Evolutionary conservation across 1,284 basidiomycete genomes (phyloP).

Genomic region (Ustilago xerochloae): DNA sequence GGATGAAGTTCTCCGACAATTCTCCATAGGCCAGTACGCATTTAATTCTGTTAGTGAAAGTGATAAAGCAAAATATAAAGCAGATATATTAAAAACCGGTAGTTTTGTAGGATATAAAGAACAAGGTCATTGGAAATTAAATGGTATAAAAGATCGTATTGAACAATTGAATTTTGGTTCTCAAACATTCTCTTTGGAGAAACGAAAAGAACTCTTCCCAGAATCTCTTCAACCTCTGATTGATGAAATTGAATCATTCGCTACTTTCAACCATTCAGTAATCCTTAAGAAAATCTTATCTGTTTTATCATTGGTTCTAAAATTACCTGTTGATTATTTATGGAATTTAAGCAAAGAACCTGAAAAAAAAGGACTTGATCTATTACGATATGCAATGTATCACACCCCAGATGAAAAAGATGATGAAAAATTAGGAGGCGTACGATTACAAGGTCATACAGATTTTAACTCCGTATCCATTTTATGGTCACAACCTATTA

Average conservation of each 20-base stretch:
- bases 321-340: conserved; percentile 70
- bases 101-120: conserved; percentile 70
- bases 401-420: conserved; percentile 68
- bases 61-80: conserved; percentile 63
- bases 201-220: conserved; percentile 51
- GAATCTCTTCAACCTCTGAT: conserved; percentile 51
- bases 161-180: conserved; percentile 70
- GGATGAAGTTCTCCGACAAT: conserved; percentile 63
- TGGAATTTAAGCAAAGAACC: conserved; percentile 70
- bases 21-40: conserved; percentile 65
- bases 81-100: conserved; percentile 61
- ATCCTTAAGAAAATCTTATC: conserved; percentile 69
- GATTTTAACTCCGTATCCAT: conserved; percentile 70
- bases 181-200: conserved; percentile 56
- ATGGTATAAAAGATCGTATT: conserved; percentile 69
- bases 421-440: conserved; percentile 67
- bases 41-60: conserved; percentile 57
- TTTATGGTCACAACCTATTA: conserved; percentile 70
- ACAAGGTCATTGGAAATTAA: conserved; percentile 69
- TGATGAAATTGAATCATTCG: conserved; percentile 69
- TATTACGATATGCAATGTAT: conserved; percentile 70
- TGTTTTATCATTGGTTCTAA: conserved; percentile 69
- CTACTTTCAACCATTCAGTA: conserved; percentile 66
- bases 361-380: conserved; percentile 69
- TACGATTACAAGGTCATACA: conserved; percentile 70